Percentiles rank a stretch among this genome's conserved stretches.
Evolutionary conservation across 805 yeast species (phyloP).

Genomic region (Wickerhamiella parazyma): DNA sequence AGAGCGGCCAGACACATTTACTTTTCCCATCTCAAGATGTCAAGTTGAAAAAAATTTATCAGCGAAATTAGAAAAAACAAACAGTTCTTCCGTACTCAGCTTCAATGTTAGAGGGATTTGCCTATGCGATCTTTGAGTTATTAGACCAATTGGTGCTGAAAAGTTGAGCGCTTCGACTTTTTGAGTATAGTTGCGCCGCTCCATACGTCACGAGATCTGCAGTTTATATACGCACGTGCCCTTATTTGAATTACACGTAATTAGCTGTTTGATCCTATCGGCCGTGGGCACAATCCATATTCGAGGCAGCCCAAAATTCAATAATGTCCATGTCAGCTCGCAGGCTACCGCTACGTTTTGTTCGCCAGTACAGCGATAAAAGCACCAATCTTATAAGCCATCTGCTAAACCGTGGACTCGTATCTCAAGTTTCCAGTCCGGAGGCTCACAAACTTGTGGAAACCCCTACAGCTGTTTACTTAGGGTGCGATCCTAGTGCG

Average conservation of each 20-base stretch:
- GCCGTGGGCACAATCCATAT: too few relatives aligned
- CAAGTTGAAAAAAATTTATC: neutral
- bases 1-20: constrained; percentile 25
- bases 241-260: too few relatives aligned
- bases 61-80: neutral
- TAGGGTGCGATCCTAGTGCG: constrained; percentile 97
- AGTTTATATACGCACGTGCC: too few relatives aligned
- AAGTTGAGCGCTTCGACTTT: too few relatives aligned
- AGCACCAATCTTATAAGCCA: constrained; percentile 29
- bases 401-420: constrained; percentile 34
- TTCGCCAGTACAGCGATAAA: neutral
- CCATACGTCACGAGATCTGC: too few relatives aligned
- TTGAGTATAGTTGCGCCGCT: too few relatives aligned
- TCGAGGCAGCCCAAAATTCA: neutral
- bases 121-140: too few relatives aligned
- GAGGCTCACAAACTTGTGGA: constrained; percentile 18
- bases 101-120: too few relatives aligned
- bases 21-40: constrained; percentile 5
- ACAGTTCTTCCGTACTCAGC: neutral
- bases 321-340: neutral
- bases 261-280: too few relatives aligned
- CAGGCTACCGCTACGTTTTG: neutral
- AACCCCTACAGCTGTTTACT: constrained; percentile 47
- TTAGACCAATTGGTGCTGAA: too few relatives aligned
- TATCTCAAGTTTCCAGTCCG: constrained; percentile 27